A percentile compares a stretch with the other conserved stretches of the same genome.
Conservation (phyloP, 2,329 filamentous ascomycete species). For the Talaromyces sp. region DNA sequence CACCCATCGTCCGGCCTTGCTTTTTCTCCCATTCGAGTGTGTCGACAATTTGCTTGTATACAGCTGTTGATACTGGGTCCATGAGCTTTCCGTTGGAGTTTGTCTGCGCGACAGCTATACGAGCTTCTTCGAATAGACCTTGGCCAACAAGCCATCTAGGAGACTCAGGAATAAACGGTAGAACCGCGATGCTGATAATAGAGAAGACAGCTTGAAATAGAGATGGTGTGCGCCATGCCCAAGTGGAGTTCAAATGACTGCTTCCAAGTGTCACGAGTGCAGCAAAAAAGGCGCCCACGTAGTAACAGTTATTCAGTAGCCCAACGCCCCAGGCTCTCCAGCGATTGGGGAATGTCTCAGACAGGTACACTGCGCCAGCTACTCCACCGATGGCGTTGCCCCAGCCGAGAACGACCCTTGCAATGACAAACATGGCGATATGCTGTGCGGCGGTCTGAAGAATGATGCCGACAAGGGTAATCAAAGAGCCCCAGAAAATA, state of each 20-base stretch:
- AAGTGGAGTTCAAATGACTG: constrained; percentile 38
- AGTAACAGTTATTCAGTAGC: constrained; percentile 34
- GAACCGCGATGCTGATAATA: constrained; percentile 36
- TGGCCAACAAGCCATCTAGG: constrained; percentile 45
- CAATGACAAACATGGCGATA: constrained; percentile 3
- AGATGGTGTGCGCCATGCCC: constrained; percentile 45
- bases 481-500: constrained; percentile 1
- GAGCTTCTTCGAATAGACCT: constrained; percentile 40
- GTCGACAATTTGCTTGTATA: constrained; percentile 46
- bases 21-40: constrained; percentile 44
- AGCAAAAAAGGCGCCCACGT: constrained; percentile 39
- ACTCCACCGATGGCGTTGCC: constrained; percentile 35
- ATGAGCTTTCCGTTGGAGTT: constrained; percentile 41
- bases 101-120: constrained; percentile 37
- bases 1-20: constrained; percentile 30
- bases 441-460: constrained; percentile 1
- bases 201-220: constrained; percentile 38
- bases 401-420: constrained; percentile 1
- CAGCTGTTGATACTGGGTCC: constrained; percentile 34
- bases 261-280: constrained; percentile 46
- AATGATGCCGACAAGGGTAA: not conserved
- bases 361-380: constrained; percentile 45
- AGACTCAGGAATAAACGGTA: constrained; percentile 45
- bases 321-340: constrained; percentile 44
- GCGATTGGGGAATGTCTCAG: constrained; percentile 45